Evolutionary conservation across 495 filamentous ascomycete genomes (phyloP), one percentile per base, ranked within the genome.

Genomic region (Hyaloscypha finlandica): DNA sequence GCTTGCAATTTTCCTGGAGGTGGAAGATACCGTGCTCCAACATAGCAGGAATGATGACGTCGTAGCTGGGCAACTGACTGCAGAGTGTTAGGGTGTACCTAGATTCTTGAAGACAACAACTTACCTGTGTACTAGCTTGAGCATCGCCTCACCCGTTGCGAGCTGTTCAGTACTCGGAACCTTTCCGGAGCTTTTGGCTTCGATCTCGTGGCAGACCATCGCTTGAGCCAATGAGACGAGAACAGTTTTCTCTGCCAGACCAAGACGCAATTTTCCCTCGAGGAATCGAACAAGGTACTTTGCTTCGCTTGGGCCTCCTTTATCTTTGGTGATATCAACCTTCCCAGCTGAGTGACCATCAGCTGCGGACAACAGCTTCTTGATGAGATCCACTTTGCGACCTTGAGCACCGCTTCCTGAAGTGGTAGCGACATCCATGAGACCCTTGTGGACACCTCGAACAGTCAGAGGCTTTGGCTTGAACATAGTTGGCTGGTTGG

Each of bases 401-500:
- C 88, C 88, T 71, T 99, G 95, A 30, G 92, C 87, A 52, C 94
- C 94, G 74, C 93, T 90, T 8, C 95, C 95, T 68, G 89, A 86
- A 30, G 91, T 84, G 6, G 89, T 96, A 32, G 95, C 96, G 70
- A 99, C 96, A 19, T 81, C 87, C 78, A 98, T 90, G 31, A 99
- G 76, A 11, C 92, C 91, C 77, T 96, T 89, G 72, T 94, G 92
- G 2, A 99, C 94, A 22, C 91, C 92, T 51, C 83, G 84, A 5
- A 99, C 84, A 1, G 93, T 97, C 71, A 99, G 81, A 25, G 93
- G 82, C 75, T 97, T 97, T 3, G 93, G 96, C 75, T 95, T 94
- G 82, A 97, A 97, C 91, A 99, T 97, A 2, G 96, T 98, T 12
- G 90, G 90, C 74, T 99, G 95, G 58, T 93, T 97, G 22, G 88